phyloP scores from a whole-genome alignment of 208 protist genomes.

The Wallacemonas sp. region DNA sequence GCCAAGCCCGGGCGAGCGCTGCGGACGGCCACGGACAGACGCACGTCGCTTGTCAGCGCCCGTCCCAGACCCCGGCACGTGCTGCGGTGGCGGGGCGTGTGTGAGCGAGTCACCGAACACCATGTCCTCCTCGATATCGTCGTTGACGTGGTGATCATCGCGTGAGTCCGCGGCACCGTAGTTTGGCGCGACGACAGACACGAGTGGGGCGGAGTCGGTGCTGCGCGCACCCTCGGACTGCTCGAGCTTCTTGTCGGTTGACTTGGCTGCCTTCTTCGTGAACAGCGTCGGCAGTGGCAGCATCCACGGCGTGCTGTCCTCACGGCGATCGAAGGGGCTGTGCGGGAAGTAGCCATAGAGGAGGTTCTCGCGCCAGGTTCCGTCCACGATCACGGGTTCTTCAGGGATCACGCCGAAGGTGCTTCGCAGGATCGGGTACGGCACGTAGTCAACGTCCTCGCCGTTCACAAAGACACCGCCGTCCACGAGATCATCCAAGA shows the following conservation, averaged over 20 bases:
- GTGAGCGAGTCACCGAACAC: slow-evolving; percentile 11
- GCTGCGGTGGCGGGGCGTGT: not conserved
- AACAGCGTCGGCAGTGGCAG: slow-evolving; percentile 5
- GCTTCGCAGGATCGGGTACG: slow-evolving; percentile 89
- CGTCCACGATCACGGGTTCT: slow-evolving; percentile 94
- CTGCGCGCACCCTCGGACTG: not conserved
- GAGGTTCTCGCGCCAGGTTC: slow-evolving; percentile 94
- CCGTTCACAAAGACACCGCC: slow-evolving; percentile 90
- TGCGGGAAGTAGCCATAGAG: slow-evolving; percentile 43
- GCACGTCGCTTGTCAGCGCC: too few species aligned
- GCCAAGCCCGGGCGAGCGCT: too few species aligned
- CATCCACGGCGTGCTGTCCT: not conserved
- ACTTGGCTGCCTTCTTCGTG: not conserved
- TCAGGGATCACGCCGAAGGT: slow-evolving; percentile 97
- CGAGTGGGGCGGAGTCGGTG: not conserved
- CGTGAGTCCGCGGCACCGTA: slow-evolving; percentile 10
- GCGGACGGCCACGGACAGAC: too few species aligned
- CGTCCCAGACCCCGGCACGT: too few species aligned
- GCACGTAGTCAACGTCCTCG: slow-evolving; percentile 84
- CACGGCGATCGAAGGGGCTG: slow-evolving; percentile 24
- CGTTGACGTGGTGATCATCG: not conserved
- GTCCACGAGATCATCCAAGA: slow-evolving; percentile 78
- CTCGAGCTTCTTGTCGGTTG: too few species aligned
- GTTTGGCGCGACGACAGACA: not conserved
- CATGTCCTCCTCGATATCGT: not conserved